Evolutionary conservation across 768 basidiomycete genomes (phyloP).

Genomic region (Pulveroboletus frians): DNA sequence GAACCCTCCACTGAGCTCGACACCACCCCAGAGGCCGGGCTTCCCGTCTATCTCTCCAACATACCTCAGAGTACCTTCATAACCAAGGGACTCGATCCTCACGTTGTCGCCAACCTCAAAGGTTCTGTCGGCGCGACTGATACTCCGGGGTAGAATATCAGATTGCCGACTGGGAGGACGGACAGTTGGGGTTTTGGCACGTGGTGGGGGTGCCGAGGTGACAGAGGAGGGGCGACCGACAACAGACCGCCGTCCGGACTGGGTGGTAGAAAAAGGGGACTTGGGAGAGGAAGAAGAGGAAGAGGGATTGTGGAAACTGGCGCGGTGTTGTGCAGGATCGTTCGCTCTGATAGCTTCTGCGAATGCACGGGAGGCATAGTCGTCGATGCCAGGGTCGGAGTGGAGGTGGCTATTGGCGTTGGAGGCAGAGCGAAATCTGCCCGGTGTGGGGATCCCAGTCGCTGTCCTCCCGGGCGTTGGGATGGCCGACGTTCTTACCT

Average conservation of each 20-base stretch:
- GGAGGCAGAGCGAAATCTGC: conserved; percentile 65
- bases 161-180: conserved; percentile 67
- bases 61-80: conserved; percentile 78
- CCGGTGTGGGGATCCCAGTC: conserved; percentile 63
- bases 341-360: conserved; percentile 77
- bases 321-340: conserved; percentile 69
- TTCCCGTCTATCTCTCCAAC: conserved; percentile 87
- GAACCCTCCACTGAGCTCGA: conserved; percentile 83
- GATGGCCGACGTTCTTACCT: conserved; percentile 37
- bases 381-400: conserved; percentile 36
- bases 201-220: conserved; percentile 46
- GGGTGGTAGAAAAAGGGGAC: conserved; percentile 34
- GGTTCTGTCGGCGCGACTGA: conserved; percentile 39
- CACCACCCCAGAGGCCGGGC: conserved; percentile 87
- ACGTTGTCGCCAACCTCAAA: conserved; percentile 80
- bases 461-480: conserved; percentile 43
- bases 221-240: conserved; percentile 59
- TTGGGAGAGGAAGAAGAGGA: conserved; percentile 47
- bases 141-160: conserved; percentile 46
- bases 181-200: conserved; percentile 50
- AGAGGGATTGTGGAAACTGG: conserved; percentile 36
- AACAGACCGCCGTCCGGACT: conserved; percentile 40
- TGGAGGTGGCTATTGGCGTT: conserved; percentile 37
- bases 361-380: conserved; percentile 67
- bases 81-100: conserved; percentile 80